phyloP scores from a whole-genome alignment of 169 alveolate genomes.

The Plasmodium inui region DNA sequence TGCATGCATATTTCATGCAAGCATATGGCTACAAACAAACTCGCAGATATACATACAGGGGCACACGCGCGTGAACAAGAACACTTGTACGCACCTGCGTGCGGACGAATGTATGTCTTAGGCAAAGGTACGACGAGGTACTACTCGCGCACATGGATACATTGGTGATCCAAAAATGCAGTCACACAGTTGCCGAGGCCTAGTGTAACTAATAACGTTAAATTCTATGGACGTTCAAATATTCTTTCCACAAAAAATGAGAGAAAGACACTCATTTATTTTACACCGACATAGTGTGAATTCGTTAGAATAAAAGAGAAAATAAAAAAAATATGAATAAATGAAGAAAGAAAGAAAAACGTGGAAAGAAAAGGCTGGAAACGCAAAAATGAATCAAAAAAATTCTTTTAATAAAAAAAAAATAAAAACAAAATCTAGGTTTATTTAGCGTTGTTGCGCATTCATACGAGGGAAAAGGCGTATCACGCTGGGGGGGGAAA shows the following conservation, averaged over 20 bases:
- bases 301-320: neutral
- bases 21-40: neutral
- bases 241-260: neutral
- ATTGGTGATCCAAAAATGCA: neutral
- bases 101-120: neutral
- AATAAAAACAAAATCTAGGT: neutral
- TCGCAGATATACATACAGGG: conserved; percentile 2
- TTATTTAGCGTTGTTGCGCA: neutral
- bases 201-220: neutral
- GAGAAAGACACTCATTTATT: neutral
- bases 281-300: neutral
- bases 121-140: neutral
- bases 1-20: conserved; percentile 1
- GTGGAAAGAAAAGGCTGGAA: neutral
- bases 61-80: neutral
- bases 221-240: neutral
- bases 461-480: neutral
- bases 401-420: neutral
- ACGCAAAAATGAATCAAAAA: neutral
- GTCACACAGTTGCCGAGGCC: neutral
- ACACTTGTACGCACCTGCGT: neutral
- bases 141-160: neutral
- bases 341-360: neutral
- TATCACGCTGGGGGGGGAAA: neutral
- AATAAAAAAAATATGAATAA: neutral